Conservation (phyloP, 768 basidiomycete species). For the Suillus fuscotomentosus region DNA sequence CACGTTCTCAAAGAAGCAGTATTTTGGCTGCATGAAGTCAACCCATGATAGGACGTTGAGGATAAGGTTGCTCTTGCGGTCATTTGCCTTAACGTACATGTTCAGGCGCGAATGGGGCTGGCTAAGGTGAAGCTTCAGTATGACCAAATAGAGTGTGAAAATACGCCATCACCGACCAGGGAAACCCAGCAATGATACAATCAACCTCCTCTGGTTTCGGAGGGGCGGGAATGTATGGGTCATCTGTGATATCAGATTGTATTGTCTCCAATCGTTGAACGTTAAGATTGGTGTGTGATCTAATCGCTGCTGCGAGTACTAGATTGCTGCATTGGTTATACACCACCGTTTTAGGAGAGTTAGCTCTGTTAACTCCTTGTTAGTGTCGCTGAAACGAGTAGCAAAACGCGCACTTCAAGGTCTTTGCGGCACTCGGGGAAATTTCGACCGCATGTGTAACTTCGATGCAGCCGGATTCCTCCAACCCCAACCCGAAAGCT, state of each 20-base stretch:
- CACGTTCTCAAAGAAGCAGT: slow-evolving; percentile 50
- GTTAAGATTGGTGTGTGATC: slow-evolving; percentile 37
- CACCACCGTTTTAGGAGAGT: slow-evolving; percentile 46
- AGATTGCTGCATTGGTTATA: slow-evolving; percentile 74
- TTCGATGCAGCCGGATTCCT: slow-evolving; percentile 51
- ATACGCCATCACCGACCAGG: slow-evolving; percentile 49
- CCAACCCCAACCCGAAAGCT: slow-evolving; percentile 61
- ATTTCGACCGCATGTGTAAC: slow-evolving; percentile 71
- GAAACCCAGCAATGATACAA: slow-evolving; percentile 68
- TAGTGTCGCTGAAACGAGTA: background rate
- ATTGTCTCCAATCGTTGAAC: slow-evolving; percentile 38
- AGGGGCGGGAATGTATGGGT: slow-evolving; percentile 32
- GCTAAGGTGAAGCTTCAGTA: slow-evolving; percentile 34
- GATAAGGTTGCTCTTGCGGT: slow-evolving; percentile 67
- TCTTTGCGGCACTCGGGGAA: slow-evolving; percentile 69
- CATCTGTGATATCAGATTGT: slow-evolving; percentile 18
- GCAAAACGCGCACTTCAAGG: slow-evolving; percentile 48
- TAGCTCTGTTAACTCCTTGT: slow-evolving; percentile 31
- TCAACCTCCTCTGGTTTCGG: slow-evolving; percentile 56
- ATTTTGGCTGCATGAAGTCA: slow-evolving; percentile 40
- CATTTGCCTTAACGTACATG: slow-evolving; percentile 66
- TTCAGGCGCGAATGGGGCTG: slow-evolving; percentile 75
- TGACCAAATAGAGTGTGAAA: slow-evolving; percentile 5
- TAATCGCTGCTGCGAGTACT: slow-evolving; percentile 57
- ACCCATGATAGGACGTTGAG: slow-evolving; percentile 52